Conservation (phyloP, 1,284 basidiomycete species). For the Kwoniella shivajii region DNA sequence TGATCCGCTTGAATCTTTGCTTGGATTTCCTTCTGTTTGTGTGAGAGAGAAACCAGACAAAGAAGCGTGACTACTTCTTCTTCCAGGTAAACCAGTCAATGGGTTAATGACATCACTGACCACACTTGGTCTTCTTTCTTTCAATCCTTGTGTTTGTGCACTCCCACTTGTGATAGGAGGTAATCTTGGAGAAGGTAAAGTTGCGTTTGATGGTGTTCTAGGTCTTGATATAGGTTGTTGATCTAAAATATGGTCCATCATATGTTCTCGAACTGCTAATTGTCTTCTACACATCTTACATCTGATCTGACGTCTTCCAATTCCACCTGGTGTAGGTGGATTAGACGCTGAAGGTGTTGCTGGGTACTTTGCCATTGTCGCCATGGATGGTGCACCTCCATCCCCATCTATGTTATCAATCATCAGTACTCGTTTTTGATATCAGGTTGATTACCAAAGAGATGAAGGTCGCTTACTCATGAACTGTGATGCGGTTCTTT, state of each 20-base stretch:
- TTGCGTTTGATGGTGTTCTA: slow-evolving; percentile 42
- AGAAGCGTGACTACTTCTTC: slow-evolving; percentile 4
- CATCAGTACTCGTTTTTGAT: not conserved
- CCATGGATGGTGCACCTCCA: slow-evolving; percentile 63
- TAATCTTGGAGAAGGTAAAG: slow-evolving; percentile 28
- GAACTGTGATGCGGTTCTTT: slow-evolving; percentile 69
- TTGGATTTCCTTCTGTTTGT: not conserved
- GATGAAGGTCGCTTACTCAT: slow-evolving; percentile 61
- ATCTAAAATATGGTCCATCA: slow-evolving; percentile 77
- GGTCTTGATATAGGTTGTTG: slow-evolving; percentile 49
- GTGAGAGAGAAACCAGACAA: not conserved
- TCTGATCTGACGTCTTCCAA: slow-evolving; percentile 61
- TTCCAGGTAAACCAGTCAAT: slow-evolving; percentile 43
- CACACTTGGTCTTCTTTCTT: slow-evolving; percentile 19
- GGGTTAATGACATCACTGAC: slow-evolving; percentile 51
- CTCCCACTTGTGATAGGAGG: slow-evolving; percentile 4
- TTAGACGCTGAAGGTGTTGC: slow-evolving; percentile 65
- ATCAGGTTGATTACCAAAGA: not conserved
- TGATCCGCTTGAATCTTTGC: not conserved
- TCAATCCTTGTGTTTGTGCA: slow-evolving; percentile 2
- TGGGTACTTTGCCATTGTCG: slow-evolving; percentile 76
- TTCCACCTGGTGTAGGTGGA: slow-evolving; percentile 61
- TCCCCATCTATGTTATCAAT: slow-evolving; percentile 59
- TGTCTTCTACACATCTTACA: slow-evolving; percentile 91
- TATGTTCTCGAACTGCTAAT: slow-evolving; percentile 83